A percentile compares a stretch with the other conserved stretches of the same genome.
Evolutionary conservation across 768 basidiomycete species (phyloP).

Genomic region (Hygrophoropsis aurantiaca): DNA sequence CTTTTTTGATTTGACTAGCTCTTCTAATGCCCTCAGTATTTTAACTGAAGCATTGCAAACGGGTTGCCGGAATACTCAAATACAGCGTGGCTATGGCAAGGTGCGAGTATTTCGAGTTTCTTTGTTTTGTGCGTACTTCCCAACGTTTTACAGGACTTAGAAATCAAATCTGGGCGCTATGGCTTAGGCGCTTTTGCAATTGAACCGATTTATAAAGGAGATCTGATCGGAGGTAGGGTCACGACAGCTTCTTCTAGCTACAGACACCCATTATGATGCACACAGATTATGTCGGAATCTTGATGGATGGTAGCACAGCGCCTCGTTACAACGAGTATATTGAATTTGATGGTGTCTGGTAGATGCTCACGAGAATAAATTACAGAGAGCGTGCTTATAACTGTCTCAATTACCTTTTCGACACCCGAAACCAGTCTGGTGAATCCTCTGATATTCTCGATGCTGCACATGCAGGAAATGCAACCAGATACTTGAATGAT

Average conservation of each 20-base stretch:
- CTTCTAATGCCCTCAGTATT: background rate
- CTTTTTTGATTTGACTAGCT: too few species aligned
- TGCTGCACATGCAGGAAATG: constrained; percentile 43
- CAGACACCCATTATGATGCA: background rate
- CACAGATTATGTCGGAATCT: constrained; percentile 43
- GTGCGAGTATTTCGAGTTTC: constrained; percentile 13
- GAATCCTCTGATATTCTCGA: constrained; percentile 21
- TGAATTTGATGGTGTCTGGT: background rate
- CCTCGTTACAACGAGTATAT: constrained; percentile 9
- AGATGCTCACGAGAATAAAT: background rate
- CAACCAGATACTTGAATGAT: constrained; percentile 43
- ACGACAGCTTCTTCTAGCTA: background rate
- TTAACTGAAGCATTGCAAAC: constrained; percentile 15
- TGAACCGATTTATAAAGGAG: constrained; percentile 14
- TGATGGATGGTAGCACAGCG: constrained; percentile 13
- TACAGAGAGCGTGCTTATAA: constrained; percentile 16
- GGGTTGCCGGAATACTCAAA: constrained; percentile 27
- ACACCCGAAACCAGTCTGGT: background rate
- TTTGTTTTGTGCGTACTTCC: background rate
- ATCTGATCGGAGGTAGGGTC: constrained; percentile 34
- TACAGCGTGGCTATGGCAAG: constrained; percentile 20
- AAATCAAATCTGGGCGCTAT: constrained; percentile 32
- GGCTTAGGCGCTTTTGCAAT: constrained; percentile 51
- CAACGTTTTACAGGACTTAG: constrained; percentile 26
- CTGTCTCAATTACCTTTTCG: constrained; percentile 37